A percentile compares a stretch with the other conserved stretches of the same genome.
phyloP scores from a whole-genome alignment of 2,329 filamentous ascomycete genomes.

The Fusarium sp. region DNA sequence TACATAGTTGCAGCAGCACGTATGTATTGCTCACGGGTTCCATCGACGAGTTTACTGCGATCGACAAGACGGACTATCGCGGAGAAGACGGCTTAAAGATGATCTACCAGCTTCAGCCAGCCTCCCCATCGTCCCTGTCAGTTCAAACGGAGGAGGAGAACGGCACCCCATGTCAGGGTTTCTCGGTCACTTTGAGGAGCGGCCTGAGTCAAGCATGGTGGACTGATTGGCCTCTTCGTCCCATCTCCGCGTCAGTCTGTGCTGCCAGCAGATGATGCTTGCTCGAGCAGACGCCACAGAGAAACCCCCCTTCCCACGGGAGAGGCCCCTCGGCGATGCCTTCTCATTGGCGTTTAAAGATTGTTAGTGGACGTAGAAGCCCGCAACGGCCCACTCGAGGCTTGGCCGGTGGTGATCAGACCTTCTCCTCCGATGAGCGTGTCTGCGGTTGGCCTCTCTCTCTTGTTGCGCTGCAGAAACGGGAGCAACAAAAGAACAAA shows the following conservation, averaged over 20 bases:
- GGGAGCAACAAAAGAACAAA: not conserved
- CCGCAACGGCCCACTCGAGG: conserved; percentile 8
- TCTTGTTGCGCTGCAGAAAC: not conserved
- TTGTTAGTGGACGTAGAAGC: conserved; percentile 14
- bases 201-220: conserved; percentile 34
- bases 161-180: conserved; percentile 1
- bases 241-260: conserved; percentile 9
- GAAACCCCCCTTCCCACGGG: not conserved
- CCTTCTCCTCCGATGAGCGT: conserved; percentile 6
- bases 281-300: conserved; percentile 24
- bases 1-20: not conserved
- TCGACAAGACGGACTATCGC: conserved; percentile 5
- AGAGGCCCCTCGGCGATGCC: conserved; percentile 13
- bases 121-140: not conserved
- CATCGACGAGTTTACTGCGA: conserved; percentile 1
- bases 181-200: conserved; percentile 2
- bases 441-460: not conserved
- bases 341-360: conserved; percentile 7
- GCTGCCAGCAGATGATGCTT: not conserved
- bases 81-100: not conserved
- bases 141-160: not conserved
- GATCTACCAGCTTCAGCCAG: conserved; percentile 13
- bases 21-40: not conserved
- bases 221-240: conserved; percentile 5
- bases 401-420: conserved; percentile 21